These are phyloP conservation scores for Myxozyma sirexii DNA, from an alignment of 805 yeast genomes.

Conservation along the genomic window DNA sequence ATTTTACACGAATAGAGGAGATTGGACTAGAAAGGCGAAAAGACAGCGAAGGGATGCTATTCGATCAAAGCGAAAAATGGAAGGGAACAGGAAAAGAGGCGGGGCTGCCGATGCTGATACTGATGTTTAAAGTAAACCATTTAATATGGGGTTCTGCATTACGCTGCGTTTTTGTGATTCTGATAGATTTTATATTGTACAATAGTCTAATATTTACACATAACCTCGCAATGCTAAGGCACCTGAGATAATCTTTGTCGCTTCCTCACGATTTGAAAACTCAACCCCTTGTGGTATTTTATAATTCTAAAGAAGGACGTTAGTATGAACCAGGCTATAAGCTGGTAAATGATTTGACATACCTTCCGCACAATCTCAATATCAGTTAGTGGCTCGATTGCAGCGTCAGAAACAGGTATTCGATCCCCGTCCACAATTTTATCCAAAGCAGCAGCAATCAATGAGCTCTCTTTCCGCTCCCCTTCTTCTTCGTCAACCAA, in stretches of 20 bases:
- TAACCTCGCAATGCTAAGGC: slow-evolving; percentile 32
- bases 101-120: not conserved
- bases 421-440: slow-evolving; percentile 29
- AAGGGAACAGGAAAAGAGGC: slow-evolving; percentile 19
- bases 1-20: slow-evolving; percentile 85
- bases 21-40: slow-evolving; percentile 73
- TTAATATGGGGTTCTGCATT: not conserved
- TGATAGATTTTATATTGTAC: not conserved
- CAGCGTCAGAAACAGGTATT: slow-evolving; percentile 26
- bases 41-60: slow-evolving; percentile 72
- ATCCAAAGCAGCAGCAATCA: slow-evolving; percentile 25
- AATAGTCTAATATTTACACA: slow-evolving; percentile 1
- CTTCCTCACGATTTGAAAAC: slow-evolving; percentile 3
- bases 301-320: slow-evolving; percentile 20
- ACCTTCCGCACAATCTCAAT: slow-evolving; percentile 22
- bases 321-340: too few relatives aligned
- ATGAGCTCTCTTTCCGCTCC: not conserved
- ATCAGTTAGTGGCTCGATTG: slow-evolving; percentile 12
- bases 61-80: slow-evolving; percentile 50
- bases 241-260: slow-evolving; percentile 16
- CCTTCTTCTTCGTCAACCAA: slow-evolving; percentile 38
- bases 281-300: slow-evolving; percentile 23
- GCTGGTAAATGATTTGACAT: not conserved
- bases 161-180: not conserved
- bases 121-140: not conserved